Conservation (phyloP, 192 early-diverging fungal species). For the Umbelopsis ramanniana region DNA sequence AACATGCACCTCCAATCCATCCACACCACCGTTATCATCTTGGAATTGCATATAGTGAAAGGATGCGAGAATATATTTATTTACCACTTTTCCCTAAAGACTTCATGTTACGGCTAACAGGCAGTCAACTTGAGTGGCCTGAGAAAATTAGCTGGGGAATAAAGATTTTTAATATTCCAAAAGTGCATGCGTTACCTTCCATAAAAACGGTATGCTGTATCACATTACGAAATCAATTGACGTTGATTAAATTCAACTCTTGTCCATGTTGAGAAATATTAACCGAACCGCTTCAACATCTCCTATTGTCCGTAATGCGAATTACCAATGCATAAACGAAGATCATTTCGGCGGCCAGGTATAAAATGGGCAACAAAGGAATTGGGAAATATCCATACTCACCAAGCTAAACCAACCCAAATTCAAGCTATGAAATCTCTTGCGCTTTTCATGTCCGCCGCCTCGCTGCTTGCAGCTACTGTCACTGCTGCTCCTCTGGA, state of each 20-base stretch:
- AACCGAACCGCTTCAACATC: not conserved
- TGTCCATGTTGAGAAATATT: not conserved
- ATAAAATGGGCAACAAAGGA: too few species aligned
- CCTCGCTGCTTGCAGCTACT: not conserved
- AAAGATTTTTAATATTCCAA: not conserved
- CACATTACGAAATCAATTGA: conserved; percentile 11
- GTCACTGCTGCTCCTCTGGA: conserved; percentile 7
- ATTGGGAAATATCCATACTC: not conserved
- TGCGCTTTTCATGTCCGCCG: conserved; percentile 9
- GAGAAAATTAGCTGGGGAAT: not conserved
- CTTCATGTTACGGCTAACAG: too few species aligned
- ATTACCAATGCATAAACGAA: too few species aligned
- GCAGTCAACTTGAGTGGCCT: not conserved
- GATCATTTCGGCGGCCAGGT: too few species aligned
- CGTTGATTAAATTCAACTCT: not conserved
- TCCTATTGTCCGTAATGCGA: conserved; percentile 3
- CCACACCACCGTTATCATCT: too few species aligned
- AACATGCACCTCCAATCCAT: too few species aligned
- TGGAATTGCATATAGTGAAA: too few species aligned
- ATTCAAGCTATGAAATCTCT: conserved; percentile 1
- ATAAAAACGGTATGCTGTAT: not conserved
- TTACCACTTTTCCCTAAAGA: too few species aligned
- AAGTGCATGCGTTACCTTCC: not conserved
- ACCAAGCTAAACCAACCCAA: not conserved
- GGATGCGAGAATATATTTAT: too few species aligned